Evolutionary conservation across 2,329 filamentous ascomycete species (phyloP).

Genomic region (Nemania sp.): DNA sequence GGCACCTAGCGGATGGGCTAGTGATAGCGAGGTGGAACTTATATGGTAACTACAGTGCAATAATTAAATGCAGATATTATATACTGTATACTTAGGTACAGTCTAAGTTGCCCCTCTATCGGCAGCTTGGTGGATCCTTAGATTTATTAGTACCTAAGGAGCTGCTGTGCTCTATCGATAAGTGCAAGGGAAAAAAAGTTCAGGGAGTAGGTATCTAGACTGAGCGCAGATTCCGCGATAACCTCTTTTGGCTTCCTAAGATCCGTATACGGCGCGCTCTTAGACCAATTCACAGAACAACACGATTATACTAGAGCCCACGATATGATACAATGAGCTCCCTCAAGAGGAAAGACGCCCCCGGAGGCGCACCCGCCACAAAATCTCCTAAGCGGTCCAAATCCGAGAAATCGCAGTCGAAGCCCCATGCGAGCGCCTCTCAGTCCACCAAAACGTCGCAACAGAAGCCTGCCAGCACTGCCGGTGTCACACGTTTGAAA

Average conservation of each 20-base stretch:
- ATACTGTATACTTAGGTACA: not conserved
- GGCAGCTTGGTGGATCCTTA: not conserved
- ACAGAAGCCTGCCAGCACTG: conserved; percentile 47
- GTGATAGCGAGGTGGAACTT: not conserved
- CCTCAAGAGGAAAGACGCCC: conserved; percentile 70
- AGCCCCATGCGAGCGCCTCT: conserved; percentile 51
- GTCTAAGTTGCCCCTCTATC: conserved; percentile 24
- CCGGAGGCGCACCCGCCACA: conserved; percentile 61
- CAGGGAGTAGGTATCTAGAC: conserved; percentile 24
- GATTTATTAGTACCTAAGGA: too few species aligned
- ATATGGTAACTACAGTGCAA: not conserved
- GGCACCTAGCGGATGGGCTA: not conserved
- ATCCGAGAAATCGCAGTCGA: conserved; percentile 51
- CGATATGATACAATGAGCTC: conserved; percentile 62
- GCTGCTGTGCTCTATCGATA: conserved; percentile 38
- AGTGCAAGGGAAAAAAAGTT: conserved; percentile 40
- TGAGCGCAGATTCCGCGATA: conserved; percentile 15
- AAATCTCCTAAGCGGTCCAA: conserved; percentile 65
- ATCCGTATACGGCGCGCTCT: conserved; percentile 9
- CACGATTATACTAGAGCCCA: conserved; percentile 18
- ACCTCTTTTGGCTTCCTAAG: conserved; percentile 2
- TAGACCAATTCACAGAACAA: conserved; percentile 5
- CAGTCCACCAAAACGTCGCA: conserved; percentile 44
- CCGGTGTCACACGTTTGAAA: conserved; percentile 62
- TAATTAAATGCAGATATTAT: not conserved